These are phyloP conservation scores for Candolleomyces efflorescens DNA, from an alignment of 768 basidiomycete genomes.

Conservation along the genomic window DNA sequence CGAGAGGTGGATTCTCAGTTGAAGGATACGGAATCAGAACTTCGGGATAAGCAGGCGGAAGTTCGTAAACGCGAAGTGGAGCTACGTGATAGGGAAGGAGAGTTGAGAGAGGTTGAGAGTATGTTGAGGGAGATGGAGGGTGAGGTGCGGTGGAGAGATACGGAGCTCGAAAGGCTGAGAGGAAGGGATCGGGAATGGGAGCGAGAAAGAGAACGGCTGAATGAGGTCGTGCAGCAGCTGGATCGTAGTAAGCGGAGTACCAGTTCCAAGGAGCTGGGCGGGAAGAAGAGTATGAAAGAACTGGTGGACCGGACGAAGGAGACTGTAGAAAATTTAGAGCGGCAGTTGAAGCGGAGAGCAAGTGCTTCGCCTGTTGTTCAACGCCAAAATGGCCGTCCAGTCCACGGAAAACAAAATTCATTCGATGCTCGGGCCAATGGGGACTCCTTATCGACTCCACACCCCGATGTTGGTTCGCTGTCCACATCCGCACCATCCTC, in stretches of 20 bases:
- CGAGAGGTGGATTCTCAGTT: background rate
- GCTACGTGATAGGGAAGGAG: background rate
- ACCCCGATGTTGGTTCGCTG: background rate
- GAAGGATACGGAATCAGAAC: background rate
- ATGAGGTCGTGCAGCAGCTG: background rate
- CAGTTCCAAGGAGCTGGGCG: background rate
- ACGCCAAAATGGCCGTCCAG: background rate
- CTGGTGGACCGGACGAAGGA: background rate
- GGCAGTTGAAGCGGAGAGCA: slow-evolving; percentile 1
- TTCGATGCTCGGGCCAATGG: background rate
- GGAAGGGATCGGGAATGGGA: background rate
- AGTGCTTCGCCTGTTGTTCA: background rate
- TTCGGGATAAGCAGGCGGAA: background rate
- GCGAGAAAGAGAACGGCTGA: background rate
- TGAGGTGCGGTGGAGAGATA: slow-evolving; percentile 1
- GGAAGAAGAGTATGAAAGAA: slow-evolving; percentile 1
- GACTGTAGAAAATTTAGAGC: background rate
- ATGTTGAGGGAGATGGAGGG: slow-evolving; percentile 1
- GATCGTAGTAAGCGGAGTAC: background rate
- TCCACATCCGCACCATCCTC: slow-evolving; percentile 2
- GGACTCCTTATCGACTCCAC: background rate
- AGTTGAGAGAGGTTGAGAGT: background rate
- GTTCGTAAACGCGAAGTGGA: background rate
- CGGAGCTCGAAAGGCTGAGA: background rate
- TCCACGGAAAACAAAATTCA: background rate